A percentile compares a stretch with the other conserved stretches of the same genome.
Conservation (phyloP, 2,329 filamentous ascomycete genomes). For the Hymenoscyphus infarciens region DNA sequence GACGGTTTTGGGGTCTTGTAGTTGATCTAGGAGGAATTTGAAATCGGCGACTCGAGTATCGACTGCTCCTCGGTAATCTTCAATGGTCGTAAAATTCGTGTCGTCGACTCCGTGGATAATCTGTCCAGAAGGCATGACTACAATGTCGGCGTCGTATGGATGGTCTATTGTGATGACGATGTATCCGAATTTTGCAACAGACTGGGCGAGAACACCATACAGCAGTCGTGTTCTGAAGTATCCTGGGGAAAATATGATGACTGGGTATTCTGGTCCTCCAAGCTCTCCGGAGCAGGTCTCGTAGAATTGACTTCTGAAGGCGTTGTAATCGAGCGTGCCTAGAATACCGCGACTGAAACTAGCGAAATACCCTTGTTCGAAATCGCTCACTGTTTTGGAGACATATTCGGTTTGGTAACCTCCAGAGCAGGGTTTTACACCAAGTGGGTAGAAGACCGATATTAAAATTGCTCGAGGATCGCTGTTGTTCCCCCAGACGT, state of each 20-base stretch:
- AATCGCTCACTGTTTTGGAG: background rate
- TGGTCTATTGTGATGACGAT: conserved; percentile 44
- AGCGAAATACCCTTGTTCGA: background rate
- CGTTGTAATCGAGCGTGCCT: conserved; percentile 4
- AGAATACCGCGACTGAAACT: conserved; percentile 3
- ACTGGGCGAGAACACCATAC: conserved; percentile 40
- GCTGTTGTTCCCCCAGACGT: conserved; percentile 12
- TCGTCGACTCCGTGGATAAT: conserved; percentile 24
- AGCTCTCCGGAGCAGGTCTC: background rate
- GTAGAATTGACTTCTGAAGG: conserved; percentile 8
- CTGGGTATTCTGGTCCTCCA: conserved; percentile 14
- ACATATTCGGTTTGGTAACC: conserved; percentile 8
- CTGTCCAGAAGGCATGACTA: conserved; percentile 40
- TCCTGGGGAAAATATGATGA: conserved; percentile 40
- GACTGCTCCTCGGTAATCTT: conserved; percentile 18
- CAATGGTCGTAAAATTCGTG: conserved; percentile 20
- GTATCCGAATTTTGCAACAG: conserved; percentile 41
- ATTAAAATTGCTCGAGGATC: conserved; percentile 11
- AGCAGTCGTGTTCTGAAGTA: conserved; percentile 37
- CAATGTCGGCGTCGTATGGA: conserved; percentile 41
- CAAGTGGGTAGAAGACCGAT: conserved; percentile 17
- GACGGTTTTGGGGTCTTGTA: conserved; percentile 9
- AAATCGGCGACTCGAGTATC: conserved; percentile 31
- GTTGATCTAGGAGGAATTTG: conserved; percentile 32
- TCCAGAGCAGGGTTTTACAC: conserved; percentile 12